These are phyloP conservation scores for Neurospora discreta DNA, from an alignment of 495 filamentous ascomycete species.

Conservation along the genomic window DNA sequence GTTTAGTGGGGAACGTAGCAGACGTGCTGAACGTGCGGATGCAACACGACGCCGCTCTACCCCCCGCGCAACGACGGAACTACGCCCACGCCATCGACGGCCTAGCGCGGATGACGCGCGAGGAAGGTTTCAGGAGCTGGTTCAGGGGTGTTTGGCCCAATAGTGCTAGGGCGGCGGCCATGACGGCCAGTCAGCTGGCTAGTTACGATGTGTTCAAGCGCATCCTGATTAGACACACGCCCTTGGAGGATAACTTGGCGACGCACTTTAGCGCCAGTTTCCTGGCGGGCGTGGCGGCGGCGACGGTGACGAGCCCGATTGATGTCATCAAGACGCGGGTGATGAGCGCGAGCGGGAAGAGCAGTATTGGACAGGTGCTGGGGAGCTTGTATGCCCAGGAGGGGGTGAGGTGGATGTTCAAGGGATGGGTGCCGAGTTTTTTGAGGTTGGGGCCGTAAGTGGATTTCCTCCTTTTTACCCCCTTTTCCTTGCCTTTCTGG, in stretches of 20 bases:
- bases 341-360: conserved; percentile 62
- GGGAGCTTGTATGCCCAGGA: conserved; percentile 63
- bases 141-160: conserved; percentile 93
- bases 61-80: conserved; percentile 61
- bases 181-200: conserved; percentile 86
- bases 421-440: conserved; percentile 96
- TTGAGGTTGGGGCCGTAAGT: conserved; percentile 65
- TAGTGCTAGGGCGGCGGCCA: conserved; percentile 75
- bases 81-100: conserved; percentile 87
- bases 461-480: neutral
- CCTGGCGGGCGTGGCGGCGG: conserved; percentile 84
- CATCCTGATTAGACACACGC: conserved; percentile 52
- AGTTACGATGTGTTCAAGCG: conserved; percentile 88
- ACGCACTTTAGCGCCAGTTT: conserved; percentile 86
- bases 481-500: neutral
- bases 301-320: conserved; percentile 87
- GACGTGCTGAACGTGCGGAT: conserved; percentile 97
- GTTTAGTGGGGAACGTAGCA: conserved; percentile 83
- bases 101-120: conserved; percentile 66
- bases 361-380: conserved; percentile 48
- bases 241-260: conserved; percentile 61
- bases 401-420: conserved; percentile 83
- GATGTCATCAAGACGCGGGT: conserved; percentile 96
- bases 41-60: conserved; percentile 87
- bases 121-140: conserved; percentile 60